Evolutionary conservation across 768 basidiomycete species (phyloP), one percentile per base, ranked within the genome.

Genomic region (Sistotremastrum suecicum): DNA sequence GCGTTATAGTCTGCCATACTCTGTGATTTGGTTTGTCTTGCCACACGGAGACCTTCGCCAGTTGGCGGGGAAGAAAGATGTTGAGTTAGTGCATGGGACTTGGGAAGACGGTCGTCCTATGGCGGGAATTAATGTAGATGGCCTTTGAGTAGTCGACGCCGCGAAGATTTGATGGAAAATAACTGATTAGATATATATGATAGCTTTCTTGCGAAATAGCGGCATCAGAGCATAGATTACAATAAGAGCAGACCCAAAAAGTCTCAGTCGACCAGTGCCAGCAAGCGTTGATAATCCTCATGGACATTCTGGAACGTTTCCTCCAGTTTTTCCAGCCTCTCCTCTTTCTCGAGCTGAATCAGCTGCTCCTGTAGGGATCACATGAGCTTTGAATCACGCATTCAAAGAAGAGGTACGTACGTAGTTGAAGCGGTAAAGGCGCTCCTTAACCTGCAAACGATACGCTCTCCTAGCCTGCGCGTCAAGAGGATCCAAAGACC

Each of bases 391-490:
- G 35, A 28, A 49, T 12, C 30, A 9, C 28, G 32, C 31, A 39
- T 8, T 0, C 7, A 4, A n/a, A 20, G 7, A 43, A 44, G n/a
- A 10, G n/a, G 20, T 34, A 71, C 84, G 56, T 55, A 91, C 90
- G 60, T 81, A 95, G 64, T 98, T 99, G 65, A 97, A 97, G 20
- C 90, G 74, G 57, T 86, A 97, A 39, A 99, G 62, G 35, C 95
- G 75, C 60, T 95, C 90, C 63, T 99, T 99, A 57, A 94, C 90
- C 60, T 90, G 84, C 33, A 99, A 60, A 44, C 94, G 70, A 60
- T 83, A 95, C 7, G 82, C 78, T 44, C 69, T 75, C 53, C 68
- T 61, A 29, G 68, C 66, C 29, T 64, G 66, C 44, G 63, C 51
- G 55, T 92, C 80, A 3, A 63, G 55, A 4, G 74, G 68, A 53